Percentiles rank a stretch among this genome's conserved stretches.
Evolutionary conservation across 1,139 yeast species (phyloP).

Genomic region (Pichia inconspicua): DNA sequence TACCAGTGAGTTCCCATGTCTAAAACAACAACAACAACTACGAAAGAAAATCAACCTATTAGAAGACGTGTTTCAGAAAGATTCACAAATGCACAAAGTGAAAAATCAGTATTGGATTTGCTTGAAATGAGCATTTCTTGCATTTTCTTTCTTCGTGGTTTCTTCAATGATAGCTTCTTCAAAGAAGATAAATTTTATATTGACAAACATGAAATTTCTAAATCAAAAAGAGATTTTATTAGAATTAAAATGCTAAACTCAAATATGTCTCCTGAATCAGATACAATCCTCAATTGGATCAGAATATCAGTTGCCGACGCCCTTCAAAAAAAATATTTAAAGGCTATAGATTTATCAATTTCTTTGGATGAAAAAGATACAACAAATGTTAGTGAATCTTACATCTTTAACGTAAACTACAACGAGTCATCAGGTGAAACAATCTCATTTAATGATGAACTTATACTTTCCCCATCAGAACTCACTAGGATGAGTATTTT

Average conservation of each 20-base stretch:
- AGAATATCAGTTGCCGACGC: constrained; percentile 43
- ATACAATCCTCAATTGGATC: constrained; percentile 42
- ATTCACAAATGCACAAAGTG: constrained; percentile 18
- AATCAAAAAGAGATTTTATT: constrained; percentile 26
- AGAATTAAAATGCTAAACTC: constrained; percentile 38
- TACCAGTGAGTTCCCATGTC: too few relatives aligned
- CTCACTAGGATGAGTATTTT: constrained; percentile 36
- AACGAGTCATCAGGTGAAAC: constrained; percentile 23
- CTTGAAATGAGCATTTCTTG: constrained; percentile 41
- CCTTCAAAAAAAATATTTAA: constrained; percentile 34
- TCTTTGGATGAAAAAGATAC: constrained; percentile 35
- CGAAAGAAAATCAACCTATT: not conserved
- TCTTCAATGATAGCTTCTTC: constrained; percentile 43
- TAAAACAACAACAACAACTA: not conserved
- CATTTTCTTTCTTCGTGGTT: constrained; percentile 42
- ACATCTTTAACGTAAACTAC: constrained; percentile 41
- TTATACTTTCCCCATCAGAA: constrained; percentile 16
- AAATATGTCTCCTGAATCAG: constrained; percentile 39
- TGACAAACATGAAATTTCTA: not conserved
- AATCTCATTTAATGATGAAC: constrained; percentile 20
- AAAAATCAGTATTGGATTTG: constrained; percentile 36
- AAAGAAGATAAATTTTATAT: constrained; percentile 35
- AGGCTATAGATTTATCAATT: constrained; percentile 40
- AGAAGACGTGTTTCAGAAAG: constrained; percentile 17
- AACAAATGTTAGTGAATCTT: constrained; percentile 37